Evolutionary conservation across 306 rosid species (phyloP).

Genomic region (Erythrophleum fordii): DNA sequence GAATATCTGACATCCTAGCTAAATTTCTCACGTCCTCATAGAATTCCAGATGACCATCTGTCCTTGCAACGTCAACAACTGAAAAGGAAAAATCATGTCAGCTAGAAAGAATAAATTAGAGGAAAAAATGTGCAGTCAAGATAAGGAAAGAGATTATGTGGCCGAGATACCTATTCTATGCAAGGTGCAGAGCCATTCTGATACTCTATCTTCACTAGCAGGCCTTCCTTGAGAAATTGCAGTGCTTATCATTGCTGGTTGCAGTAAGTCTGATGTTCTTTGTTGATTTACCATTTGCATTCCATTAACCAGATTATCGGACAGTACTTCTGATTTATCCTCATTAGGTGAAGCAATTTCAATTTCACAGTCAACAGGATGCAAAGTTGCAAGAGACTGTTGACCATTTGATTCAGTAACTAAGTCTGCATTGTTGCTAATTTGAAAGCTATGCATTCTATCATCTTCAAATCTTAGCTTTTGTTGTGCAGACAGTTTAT

Average conservation of each 20-base stretch:
- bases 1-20: conserved; percentile 97
- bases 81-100: conserved; percentile 41
- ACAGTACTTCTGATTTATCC: conserved; percentile 48
- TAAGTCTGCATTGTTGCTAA: conserved; percentile 72
- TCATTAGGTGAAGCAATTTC: conserved; percentile 58
- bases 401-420: conserved; percentile 65
- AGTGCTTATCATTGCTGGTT: conserved; percentile 47
- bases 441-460: conserved; percentile 77
- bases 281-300: conserved; percentile 53
- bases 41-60: conserved; percentile 92
- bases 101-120: conserved; percentile 34
- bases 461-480: conserved; percentile 58
- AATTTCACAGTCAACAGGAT: conserved; percentile 57
- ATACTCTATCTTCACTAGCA: conserved; percentile 64
- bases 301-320: conserved; percentile 45
- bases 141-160: conserved; percentile 21
- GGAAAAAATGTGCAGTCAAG: conserved; percentile 16
- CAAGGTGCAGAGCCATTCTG: conserved; percentile 98
- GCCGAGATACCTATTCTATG: conserved; percentile 74
- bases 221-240: conserved; percentile 52
- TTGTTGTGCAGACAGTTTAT: conserved; percentile 43
- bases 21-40: conserved; percentile 80
- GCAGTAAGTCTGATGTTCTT: conserved; percentile 75
- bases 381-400: conserved; percentile 48
- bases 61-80: conserved; percentile 95